These are phyloP conservation scores for Coemansia sp. DNA, from an alignment of 192 early-diverging fungal species.

Conservation along the genomic window DNA sequence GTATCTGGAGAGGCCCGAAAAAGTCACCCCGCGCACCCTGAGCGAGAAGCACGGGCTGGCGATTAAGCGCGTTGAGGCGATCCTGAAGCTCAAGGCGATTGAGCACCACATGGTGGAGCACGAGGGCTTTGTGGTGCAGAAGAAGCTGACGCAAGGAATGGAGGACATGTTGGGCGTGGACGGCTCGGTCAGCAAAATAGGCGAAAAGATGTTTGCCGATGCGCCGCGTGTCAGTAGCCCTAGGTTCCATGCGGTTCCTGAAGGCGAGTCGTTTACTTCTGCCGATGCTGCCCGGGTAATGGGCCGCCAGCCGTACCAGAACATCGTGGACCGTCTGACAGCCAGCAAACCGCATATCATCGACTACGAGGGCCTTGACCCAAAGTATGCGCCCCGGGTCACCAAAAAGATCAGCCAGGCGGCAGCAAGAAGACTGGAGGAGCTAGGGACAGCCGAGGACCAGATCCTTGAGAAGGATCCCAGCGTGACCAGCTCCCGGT, in stretches of 20 bases:
- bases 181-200: conserved; percentile 18
- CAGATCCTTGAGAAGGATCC: conserved; percentile 42
- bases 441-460: conserved; percentile 28
- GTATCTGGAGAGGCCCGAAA: conserved; percentile 61
- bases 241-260: conserved; percentile 78
- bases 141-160: conserved; percentile 76
- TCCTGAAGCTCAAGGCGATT: conserved; percentile 81
- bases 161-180: conserved; percentile 74
- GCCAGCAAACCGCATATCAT: conserved; percentile 51
- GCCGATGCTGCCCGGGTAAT: conserved; percentile 79
- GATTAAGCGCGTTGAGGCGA: conserved; percentile 85
- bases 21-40: conserved; percentile 68
- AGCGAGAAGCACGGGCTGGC: conserved; percentile 72
- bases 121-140: conserved; percentile 59
- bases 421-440: conserved; percentile 21
- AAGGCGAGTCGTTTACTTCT: conserved; percentile 71
- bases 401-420: conserved; percentile 22
- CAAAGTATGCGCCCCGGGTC: conserved; percentile 37
- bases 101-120: conserved; percentile 72
- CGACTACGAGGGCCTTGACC: conserved; percentile 45
- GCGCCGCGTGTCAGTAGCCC: conserved; percentile 67
- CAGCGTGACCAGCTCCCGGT: conserved; percentile 43
- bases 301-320: conserved; percentile 63
- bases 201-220: conserved; percentile 62
- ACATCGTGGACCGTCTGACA: conserved; percentile 43